Percentiles rank a stretch among this genome's conserved stretches.
These are phyloP conservation scores for Phytophthora fragariae DNA, from an alignment of 352 stramenopile genomes.

Conservation along the genomic window DNA sequence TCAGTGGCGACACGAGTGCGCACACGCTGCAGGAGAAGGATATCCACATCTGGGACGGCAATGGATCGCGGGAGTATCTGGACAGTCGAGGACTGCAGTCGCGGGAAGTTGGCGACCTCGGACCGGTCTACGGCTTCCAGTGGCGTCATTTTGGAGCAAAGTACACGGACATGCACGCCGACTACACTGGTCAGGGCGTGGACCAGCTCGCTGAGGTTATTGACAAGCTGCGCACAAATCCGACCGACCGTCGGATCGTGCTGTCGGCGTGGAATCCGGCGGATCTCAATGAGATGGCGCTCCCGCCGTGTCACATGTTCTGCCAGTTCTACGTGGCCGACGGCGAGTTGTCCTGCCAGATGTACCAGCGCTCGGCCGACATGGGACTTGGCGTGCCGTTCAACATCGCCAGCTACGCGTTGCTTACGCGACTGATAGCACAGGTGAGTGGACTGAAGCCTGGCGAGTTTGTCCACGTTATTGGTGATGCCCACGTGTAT, in stretches of 20 bases:
- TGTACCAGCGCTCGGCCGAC: slow-evolving; percentile 99
- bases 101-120: slow-evolving; percentile 97
- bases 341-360: slow-evolving; percentile 90
- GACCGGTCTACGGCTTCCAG: slow-evolving; percentile 97
- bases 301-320: slow-evolving; percentile 99
- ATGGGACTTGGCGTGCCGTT: slow-evolving; percentile 99
- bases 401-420: slow-evolving; percentile 99
- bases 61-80: slow-evolving; percentile 96
- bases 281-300: slow-evolving; percentile 97
- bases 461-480: slow-evolving; percentile 98
- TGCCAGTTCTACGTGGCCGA: slow-evolving; percentile 94
- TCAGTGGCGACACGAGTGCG: slow-evolving; percentile 97
- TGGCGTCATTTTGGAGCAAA: slow-evolving; percentile 99
- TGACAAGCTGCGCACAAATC: slow-evolving; percentile 97
- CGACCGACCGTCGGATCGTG: slow-evolving; percentile 98
- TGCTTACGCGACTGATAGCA: slow-evolving; percentile 97
- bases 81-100: slow-evolving; percentile 93
- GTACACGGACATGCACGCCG: slow-evolving; percentile 98
- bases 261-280: slow-evolving; percentile 99
- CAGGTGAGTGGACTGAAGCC: slow-evolving; percentile 94
- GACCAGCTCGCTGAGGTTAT: slow-evolving; percentile 99
- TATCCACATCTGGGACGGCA: slow-evolving; percentile 99
- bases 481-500: slow-evolving; percentile 99
- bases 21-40: slow-evolving; percentile 97
- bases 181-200: slow-evolving; percentile 98